These are phyloP conservation scores for Rhodamnia argentea DNA, from an alignment of 345 rosid genomes.

Conservation along the genomic window DNA sequence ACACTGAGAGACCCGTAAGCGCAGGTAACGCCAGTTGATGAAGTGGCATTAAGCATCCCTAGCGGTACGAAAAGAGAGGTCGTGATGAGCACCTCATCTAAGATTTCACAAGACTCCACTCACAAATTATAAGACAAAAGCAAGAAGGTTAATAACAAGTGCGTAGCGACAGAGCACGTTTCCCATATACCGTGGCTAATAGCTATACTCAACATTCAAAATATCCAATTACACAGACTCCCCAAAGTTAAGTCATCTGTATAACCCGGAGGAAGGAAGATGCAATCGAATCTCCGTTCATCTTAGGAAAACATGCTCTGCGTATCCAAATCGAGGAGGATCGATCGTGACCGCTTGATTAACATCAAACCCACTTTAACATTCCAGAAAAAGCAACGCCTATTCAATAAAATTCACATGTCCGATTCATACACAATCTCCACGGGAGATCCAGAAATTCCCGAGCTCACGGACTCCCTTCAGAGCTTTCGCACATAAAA, in stretches of 20 bases:
- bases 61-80: no score
- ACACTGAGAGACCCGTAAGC: no score
- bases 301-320: not conserved
- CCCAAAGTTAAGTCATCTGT: not conserved
- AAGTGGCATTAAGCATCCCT: no score
- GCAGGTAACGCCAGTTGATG: no score
- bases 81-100: not conserved
- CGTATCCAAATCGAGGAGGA: not conserved
- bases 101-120: not conserved
- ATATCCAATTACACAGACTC: not conserved
- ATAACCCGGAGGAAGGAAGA: not conserved
- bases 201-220: not conserved
- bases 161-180: fast-evolving
- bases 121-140: no score
- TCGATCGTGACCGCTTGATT: not conserved
- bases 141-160: not conserved
- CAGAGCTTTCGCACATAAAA: not conserved
- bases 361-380: not conserved
- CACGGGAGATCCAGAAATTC: not conserved
- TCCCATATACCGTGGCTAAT: not conserved
- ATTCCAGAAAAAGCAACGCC: not conserved
- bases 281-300: not conserved
- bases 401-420: not conserved
- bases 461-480: not conserved
- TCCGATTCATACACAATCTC: not conserved